Conservation (phyloP, 2,329 filamentous ascomycete genomes). For the Alternaria metachromatica region DNA sequence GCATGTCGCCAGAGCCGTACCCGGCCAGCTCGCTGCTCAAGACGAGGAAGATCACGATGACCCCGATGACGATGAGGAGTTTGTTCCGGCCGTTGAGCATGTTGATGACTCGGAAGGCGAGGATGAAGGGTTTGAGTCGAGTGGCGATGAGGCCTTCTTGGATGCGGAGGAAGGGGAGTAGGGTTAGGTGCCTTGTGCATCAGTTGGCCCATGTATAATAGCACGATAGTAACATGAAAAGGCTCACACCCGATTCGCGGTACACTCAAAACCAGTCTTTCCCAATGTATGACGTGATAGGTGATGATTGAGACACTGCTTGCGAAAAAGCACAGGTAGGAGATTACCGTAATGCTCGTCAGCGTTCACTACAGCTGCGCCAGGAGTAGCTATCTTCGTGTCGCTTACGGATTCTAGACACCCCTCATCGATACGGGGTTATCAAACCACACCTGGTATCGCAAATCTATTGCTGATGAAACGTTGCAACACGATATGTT, state of each 20-base stretch:
- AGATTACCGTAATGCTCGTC: too few species aligned
- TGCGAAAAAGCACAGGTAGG: too few species aligned
- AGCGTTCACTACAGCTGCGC: too few species aligned
- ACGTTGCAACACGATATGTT: too few species aligned
- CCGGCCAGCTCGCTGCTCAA: slow-evolving; percentile 2
- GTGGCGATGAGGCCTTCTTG: slow-evolving; percentile 7
- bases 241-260: neutral
- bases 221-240: neutral
- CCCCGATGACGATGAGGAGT: slow-evolving; percentile 23
- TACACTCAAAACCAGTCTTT: too few species aligned
- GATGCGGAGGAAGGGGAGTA: slow-evolving; percentile 8
- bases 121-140: slow-evolving; percentile 5
- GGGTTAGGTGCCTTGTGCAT: neutral
- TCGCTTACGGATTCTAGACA: too few species aligned
- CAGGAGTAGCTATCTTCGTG: too few species aligned
- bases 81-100: slow-evolving; percentile 14
- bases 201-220: neutral
- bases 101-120: slow-evolving; percentile 25
- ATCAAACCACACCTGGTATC: too few species aligned
- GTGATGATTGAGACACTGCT: neutral
- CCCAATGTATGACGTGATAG: neutral
- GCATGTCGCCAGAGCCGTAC: slow-evolving; percentile 16
- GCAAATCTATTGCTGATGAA: too few species aligned
- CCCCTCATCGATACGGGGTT: too few species aligned
- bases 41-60: slow-evolving; percentile 11